phyloP scores from a whole-genome alignment of 2,329 filamentous ascomycete genomes.

The Zasmidium angulare region DNA sequence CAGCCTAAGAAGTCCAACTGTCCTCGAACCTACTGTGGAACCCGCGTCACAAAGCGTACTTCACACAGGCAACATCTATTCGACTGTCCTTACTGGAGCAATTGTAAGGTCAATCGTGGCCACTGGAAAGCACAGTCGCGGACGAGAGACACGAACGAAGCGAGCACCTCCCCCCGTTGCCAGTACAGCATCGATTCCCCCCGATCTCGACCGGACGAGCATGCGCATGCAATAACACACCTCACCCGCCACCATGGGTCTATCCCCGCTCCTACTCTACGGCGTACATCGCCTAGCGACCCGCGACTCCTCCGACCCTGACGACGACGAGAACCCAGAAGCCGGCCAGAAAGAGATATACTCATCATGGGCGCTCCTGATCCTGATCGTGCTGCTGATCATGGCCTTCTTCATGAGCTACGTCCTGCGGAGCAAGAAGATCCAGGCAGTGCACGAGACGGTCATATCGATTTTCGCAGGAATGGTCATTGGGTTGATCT shows the following conservation, averaged over 20 bases:
- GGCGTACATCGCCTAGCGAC: conserved; percentile 30
- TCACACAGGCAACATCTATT: neutral
- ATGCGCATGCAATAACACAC: neutral
- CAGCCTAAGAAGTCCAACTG: neutral
- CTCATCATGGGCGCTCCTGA: conserved; percentile 96
- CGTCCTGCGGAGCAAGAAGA: conserved; percentile 91
- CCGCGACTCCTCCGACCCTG: conserved; percentile 48
- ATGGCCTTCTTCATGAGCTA: conserved; percentile 96
- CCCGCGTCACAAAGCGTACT: neutral
- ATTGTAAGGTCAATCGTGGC: neutral
- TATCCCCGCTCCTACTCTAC: conserved; percentile 21
- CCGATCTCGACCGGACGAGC: neutral
- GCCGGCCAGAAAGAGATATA: conserved; percentile 90
- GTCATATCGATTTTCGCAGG: conserved; percentile 98
- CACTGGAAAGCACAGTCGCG: neutral
- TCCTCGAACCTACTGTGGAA: neutral
- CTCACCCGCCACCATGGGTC: conserved; percentile 27
- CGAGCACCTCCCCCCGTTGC: neutral
- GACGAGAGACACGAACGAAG: too few relatives aligned
- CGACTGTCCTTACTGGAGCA: neutral
- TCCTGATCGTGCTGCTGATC: conserved; percentile 91
- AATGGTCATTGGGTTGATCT: conserved; percentile 89
- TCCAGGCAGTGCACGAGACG: conserved; percentile 96
- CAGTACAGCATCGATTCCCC: neutral
- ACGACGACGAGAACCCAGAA: conserved; percentile 64